Conservation (phyloP, 1,284 basidiomycete species). For the Trichosporon ovoides region DNA sequence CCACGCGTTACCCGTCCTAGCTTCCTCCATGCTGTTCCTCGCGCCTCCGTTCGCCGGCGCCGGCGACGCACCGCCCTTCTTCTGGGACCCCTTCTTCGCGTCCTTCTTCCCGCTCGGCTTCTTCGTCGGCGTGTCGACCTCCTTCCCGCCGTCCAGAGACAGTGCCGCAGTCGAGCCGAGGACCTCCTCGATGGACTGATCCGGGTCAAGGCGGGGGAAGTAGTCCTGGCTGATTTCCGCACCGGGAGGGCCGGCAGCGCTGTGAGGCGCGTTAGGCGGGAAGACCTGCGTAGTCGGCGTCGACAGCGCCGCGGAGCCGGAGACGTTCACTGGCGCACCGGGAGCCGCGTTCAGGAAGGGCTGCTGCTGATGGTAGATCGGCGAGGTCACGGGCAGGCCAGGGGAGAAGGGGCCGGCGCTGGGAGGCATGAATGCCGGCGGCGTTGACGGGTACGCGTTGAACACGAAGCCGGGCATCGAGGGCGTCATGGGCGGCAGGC, state of each 20-base stretch:
- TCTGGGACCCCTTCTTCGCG: neutral
- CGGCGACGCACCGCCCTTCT: too few relatives aligned
- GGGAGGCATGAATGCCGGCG: slow-evolving; percentile 42
- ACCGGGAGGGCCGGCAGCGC: slow-evolving; percentile 24
- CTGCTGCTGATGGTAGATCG: slow-evolving; percentile 36
- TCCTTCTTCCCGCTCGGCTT: neutral
- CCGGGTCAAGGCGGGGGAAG: slow-evolving; percentile 26
- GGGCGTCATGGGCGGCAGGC: slow-evolving; percentile 49
- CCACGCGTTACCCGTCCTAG: slow-evolving; percentile 19
- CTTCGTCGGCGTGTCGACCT: neutral
- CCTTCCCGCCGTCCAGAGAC: neutral
- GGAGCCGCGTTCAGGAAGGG: slow-evolving; percentile 49
- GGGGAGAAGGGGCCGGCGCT: slow-evolving; percentile 47
- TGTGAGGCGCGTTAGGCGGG: slow-evolving; percentile 28
- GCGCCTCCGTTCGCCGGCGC: slow-evolving; percentile 15
- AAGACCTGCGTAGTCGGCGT: slow-evolving; percentile 45
- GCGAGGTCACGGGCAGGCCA: slow-evolving; percentile 43
- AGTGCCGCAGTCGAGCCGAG: slow-evolving; percentile 2
- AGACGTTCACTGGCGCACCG: slow-evolving; percentile 44
- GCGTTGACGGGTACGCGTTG: slow-evolving; percentile 47
- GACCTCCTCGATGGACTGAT: slow-evolving; percentile 1
- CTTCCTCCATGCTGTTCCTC: slow-evolving; percentile 31
- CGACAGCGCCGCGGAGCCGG: slow-evolving; percentile 37
- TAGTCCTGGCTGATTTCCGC: slow-evolving; percentile 27
- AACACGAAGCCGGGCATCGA: slow-evolving; percentile 51